A percentile compares a stretch with the other conserved stretches of the same genome.
phyloP scores from a whole-genome alignment of 2,329 filamentous ascomycete species.

The Pseudogymnoascus sp. region DNA sequence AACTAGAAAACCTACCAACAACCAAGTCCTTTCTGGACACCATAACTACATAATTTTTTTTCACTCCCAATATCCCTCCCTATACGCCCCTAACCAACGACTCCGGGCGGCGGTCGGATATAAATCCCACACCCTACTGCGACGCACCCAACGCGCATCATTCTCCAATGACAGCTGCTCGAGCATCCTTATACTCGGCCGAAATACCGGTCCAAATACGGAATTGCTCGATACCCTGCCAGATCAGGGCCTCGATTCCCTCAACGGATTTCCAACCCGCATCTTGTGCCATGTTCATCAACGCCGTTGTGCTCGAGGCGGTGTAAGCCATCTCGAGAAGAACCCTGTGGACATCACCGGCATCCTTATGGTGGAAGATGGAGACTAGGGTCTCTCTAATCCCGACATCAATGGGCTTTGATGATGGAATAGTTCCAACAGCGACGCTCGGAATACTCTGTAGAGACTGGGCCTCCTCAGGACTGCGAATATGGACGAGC shows the following conservation, averaged over 20 bases:
- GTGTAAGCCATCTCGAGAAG: conserved; percentile 96
- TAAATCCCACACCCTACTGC: background rate
- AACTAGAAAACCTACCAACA: background rate
- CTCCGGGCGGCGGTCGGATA: background rate
- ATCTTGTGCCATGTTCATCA: conserved; percentile 75
- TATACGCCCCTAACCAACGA: conserved; percentile 1
- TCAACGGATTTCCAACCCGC: conserved; percentile 76
- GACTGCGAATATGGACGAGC: conserved; percentile 12
- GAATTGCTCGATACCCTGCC: conserved; percentile 65
- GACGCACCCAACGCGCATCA: background rate
- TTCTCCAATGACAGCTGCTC: conserved; percentile 44
- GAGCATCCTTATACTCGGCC: conserved; percentile 62
- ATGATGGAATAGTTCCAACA: conserved; percentile 84
- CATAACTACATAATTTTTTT: background rate
- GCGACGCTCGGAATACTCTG: conserved; percentile 56
- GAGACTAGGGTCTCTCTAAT: conserved; percentile 57
- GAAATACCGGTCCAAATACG: conserved; percentile 76
- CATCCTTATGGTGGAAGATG: conserved; percentile 37
- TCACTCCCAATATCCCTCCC: background rate
- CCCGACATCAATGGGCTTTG: conserved; percentile 65
- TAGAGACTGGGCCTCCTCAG: conserved; percentile 43
- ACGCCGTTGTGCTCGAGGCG: conserved; percentile 61
- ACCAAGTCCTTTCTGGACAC: background rate
- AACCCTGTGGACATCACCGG: conserved; percentile 39
- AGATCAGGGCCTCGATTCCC: conserved; percentile 79